phyloP scores from a whole-genome alignment of 2,329 filamentous ascomycete genomes.

The Amauroascus verrucosus region DNA sequence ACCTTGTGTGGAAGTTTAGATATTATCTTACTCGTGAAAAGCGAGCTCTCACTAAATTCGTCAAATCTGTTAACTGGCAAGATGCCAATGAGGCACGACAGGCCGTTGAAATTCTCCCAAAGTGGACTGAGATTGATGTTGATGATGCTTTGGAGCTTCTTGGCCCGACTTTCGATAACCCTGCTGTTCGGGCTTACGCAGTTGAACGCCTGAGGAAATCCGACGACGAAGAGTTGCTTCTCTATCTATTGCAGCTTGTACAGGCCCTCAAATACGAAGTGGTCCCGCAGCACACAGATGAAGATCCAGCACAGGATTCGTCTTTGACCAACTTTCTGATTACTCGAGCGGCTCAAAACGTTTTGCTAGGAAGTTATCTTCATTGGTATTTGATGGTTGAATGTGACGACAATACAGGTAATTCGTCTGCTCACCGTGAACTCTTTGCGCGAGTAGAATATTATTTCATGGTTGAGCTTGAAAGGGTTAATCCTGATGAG shows the following conservation, averaged over 20 bases:
- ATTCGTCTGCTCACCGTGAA: constrained; percentile 63
- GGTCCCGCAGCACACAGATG: constrained; percentile 52
- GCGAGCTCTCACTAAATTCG: constrained; percentile 84
- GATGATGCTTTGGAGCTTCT: constrained; percentile 92
- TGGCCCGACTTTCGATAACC: constrained; percentile 82
- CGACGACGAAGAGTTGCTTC: constrained; percentile 78
- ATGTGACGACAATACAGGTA: constrained; percentile 70
- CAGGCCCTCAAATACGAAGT: constrained; percentile 93
- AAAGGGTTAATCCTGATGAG: constrained; percentile 61
- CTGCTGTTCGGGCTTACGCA: constrained; percentile 80
- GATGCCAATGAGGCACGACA: constrained; percentile 77
- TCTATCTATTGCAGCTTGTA: constrained; percentile 88
- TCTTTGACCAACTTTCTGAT: constrained; percentile 86
- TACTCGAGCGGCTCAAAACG: constrained; percentile 73
- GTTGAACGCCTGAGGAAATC: constrained; percentile 85
- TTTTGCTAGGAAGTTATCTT: constrained; percentile 85
- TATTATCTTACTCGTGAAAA: constrained; percentile 93
- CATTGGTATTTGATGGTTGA: constrained; percentile 99
- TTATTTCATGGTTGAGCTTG: constrained; percentile 86
- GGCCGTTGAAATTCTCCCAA: constrained; percentile 76
- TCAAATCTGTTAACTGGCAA: constrained; percentile 93
- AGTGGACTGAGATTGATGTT: constrained; percentile 94
- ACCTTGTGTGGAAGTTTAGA: constrained; percentile 93
- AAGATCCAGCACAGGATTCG: constrained; percentile 59
- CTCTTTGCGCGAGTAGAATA: constrained; percentile 90